These are phyloP conservation scores for Withania somnifera DNA, from an alignment of 305 asterid species.

Conservation along the genomic window DNA sequence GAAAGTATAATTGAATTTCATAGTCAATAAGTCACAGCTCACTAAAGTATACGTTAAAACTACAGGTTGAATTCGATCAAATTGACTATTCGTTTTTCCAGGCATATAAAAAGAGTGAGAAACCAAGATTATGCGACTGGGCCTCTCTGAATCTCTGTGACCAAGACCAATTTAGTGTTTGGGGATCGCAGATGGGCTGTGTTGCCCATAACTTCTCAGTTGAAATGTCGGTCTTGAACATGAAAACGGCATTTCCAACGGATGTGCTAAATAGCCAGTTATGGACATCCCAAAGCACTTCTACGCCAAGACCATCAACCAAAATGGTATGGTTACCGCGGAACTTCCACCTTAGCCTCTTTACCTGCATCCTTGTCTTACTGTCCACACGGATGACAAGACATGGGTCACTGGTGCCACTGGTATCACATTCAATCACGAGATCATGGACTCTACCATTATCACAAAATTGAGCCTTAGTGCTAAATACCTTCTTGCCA, in stretches of 20 bases:
- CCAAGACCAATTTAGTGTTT: conserved; percentile 42
- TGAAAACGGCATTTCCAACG: conserved; percentile 46
- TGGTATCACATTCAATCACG: conserved; percentile 49
- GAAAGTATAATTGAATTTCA: conserved; percentile 26
- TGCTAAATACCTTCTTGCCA: conserved; percentile 44
- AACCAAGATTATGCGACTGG: conserved; percentile 35
- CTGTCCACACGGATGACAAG: conserved; percentile 42
- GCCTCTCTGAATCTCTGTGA: conserved; percentile 46
- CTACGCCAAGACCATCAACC: conserved; percentile 50
- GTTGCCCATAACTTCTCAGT: conserved; percentile 53
- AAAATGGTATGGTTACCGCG: conserved; percentile 48
- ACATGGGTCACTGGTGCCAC: conserved; percentile 29
- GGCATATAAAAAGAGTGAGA: conserved; percentile 48
- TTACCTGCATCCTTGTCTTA: conserved; percentile 54
- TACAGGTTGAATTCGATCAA: conserved; percentile 12
- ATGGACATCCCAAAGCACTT: conserved; percentile 65
- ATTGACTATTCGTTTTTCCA: conserved; percentile 55
- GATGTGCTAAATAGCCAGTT: conserved; percentile 54
- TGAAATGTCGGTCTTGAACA: conserved; percentile 49
- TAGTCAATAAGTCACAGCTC: conserved; percentile 20
- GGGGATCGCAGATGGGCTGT: conserved; percentile 39
- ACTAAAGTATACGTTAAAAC: conserved; percentile 29
- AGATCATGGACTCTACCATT: conserved; percentile 35
- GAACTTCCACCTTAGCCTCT: conserved; percentile 53
- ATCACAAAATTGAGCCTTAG: conserved; percentile 43